Conservation (phyloP, 768 basidiomycete genomes). For the Serendipita sp. region DNA sequence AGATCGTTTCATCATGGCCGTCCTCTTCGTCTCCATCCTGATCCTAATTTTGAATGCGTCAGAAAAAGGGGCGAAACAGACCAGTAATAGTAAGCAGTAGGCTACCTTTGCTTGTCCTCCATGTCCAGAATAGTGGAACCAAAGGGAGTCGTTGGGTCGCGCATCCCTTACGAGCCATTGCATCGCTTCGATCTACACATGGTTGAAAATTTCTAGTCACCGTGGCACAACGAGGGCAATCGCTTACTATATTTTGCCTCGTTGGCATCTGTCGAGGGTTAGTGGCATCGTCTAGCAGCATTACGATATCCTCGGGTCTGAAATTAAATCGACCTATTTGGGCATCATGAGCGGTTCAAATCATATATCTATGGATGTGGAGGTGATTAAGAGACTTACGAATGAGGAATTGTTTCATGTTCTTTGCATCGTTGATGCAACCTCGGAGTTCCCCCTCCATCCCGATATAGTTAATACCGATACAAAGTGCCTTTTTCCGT, state of each 20-base stretch:
- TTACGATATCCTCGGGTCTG: slow-evolving; percentile 63
- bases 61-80: not conserved
- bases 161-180: slow-evolving; percentile 81
- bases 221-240: not conserved
- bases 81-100: not conserved
- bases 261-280: slow-evolving; percentile 59
- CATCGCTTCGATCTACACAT: slow-evolving; percentile 53
- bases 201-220: no score
- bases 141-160: slow-evolving; percentile 65
- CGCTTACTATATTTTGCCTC: slow-evolving; percentile 57
- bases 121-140: slow-evolving; percentile 93
- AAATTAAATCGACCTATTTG: slow-evolving; percentile 44
- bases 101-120: slow-evolving; percentile 62
- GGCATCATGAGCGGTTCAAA: not conserved
- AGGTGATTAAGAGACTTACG: slow-evolving; percentile 26
- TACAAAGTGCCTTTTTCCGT: slow-evolving; percentile 72
- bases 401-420: slow-evolving; percentile 62
- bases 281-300: slow-evolving; percentile 60
- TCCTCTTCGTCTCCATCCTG: slow-evolving; percentile 69
- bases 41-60: slow-evolving; percentile 25
- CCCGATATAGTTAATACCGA: slow-evolving; percentile 79
- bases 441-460: slow-evolving; percentile 53
- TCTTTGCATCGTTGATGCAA: slow-evolving; percentile 83
- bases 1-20: slow-evolving; percentile 76
- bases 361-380: slow-evolving; percentile 2